These are phyloP conservation scores for Camellia sinensis DNA, from an alignment of 148 eudicot genomes.

Conservation along the genomic window DNA sequence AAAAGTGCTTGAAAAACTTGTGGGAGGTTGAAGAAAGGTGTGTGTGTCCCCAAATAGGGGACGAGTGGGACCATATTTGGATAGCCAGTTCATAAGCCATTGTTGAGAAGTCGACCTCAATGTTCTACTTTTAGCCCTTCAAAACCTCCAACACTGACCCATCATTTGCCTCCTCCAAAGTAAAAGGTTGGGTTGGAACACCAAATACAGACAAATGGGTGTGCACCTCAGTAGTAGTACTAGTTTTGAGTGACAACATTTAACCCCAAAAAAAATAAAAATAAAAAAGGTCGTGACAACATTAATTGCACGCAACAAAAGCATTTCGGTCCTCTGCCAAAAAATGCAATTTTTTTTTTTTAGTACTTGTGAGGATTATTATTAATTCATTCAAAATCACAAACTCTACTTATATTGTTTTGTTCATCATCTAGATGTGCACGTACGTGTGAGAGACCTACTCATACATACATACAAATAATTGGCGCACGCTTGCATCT, in stretches of 20 bases:
- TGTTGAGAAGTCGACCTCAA: slow-evolving; percentile 67
- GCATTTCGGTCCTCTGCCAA: neutral
- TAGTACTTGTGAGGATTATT: neutral
- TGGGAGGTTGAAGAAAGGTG: slow-evolving; percentile 46
- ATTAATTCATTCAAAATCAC: neutral
- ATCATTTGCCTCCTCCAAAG: slow-evolving; percentile 23
- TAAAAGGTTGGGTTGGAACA: slow-evolving; percentile 3
- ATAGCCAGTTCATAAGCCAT: slow-evolving; percentile 28
- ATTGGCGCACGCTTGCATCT: slow-evolving; percentile 22
- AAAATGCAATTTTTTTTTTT: neutral
- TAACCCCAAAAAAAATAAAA: no score
- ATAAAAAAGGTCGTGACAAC: neutral
- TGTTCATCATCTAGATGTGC: slow-evolving; percentile 21
- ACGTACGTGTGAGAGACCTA: slow-evolving; percentile 28
- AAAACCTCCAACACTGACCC: slow-evolving; percentile 30
- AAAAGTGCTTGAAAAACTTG: slow-evolving; percentile 42
- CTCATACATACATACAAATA: slow-evolving; percentile 4
- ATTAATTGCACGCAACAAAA: slow-evolving; percentile 22
- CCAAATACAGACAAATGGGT: slow-evolving; percentile 7
- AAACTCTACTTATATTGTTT: neutral
- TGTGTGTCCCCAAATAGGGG: slow-evolving; percentile 37
- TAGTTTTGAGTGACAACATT: no score
- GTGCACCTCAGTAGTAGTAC: no score
- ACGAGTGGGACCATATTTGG: slow-evolving; percentile 43
- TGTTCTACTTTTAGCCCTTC: slow-evolving; percentile 18